These are phyloP conservation scores for Mucor indicus DNA, from an alignment of 371 early-diverging fungal genomes.

Conservation along the genomic window DNA sequence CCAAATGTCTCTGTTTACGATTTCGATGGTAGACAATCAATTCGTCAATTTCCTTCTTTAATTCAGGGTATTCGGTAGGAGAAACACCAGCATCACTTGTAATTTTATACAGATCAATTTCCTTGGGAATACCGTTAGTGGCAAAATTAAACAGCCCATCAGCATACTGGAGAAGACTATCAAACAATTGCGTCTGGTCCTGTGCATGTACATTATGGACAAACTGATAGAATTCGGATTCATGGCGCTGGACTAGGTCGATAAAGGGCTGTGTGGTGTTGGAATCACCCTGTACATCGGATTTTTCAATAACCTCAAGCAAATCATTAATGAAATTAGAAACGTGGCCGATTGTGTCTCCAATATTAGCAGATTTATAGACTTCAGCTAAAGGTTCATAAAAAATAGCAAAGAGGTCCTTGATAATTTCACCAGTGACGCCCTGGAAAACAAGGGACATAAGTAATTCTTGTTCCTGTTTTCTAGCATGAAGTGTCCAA, in stretches of 20 bases:
- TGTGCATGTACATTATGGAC: constrained; percentile 60
- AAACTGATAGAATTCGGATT: constrained; percentile 57
- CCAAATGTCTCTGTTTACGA: constrained; percentile 35
- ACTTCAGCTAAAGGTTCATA: constrained; percentile 65
- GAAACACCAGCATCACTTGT: constrained; percentile 17
- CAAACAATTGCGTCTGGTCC: constrained; percentile 42
- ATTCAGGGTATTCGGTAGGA: constrained; percentile 13
- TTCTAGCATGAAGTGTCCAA: constrained; percentile 47
- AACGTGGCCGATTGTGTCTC: constrained; percentile 57
- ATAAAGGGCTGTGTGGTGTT: constrained; percentile 44
- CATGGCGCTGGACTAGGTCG: constrained; percentile 51
- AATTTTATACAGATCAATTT: constrained; percentile 20
- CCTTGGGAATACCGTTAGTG: constrained; percentile 24
- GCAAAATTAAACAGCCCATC: constrained; percentile 30
- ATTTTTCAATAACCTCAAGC: constrained; percentile 49
- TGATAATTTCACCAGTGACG: constrained; percentile 60
- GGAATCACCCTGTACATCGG: constrained; percentile 31
- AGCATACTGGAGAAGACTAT: constrained; percentile 36
- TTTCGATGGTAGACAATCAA: constrained; percentile 28
- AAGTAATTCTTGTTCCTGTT: constrained; percentile 56
- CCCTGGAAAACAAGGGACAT: constrained; percentile 62
- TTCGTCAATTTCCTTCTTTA: constrained; percentile 34
- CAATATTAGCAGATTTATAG: constrained; percentile 66
- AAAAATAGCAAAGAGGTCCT: constrained; percentile 62
- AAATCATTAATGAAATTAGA: constrained; percentile 58